Base-by-base conservation (phyloP, 2,329 filamentous ascomycete species). In the Fusarium sp. region DNA sequence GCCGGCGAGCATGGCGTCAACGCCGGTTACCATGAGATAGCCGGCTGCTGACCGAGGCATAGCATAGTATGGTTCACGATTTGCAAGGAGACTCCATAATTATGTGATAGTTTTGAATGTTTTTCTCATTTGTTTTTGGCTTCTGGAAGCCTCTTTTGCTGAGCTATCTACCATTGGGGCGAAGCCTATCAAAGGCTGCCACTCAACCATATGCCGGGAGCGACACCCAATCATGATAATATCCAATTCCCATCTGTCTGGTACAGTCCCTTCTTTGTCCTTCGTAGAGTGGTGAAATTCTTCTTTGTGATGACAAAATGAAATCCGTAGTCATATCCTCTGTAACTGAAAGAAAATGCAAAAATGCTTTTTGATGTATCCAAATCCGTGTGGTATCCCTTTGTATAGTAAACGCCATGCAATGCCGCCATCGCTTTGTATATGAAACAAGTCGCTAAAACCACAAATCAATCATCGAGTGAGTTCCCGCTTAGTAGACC, bases 401-500 rank as follows among this genome's bases (percentile, higher is more conserved):
- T 62, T 71, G 60, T 73, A 60, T 76, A 71, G 33, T 62, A 53
- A 79, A 78, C 77, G 76, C 79, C 76, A 53, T 71, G 62, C 71
- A 66, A 76, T 77, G 77, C 76, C 76, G 70, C 73, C 71, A 71
- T 77, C 74, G 74, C 78, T 78, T 70, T 74, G 45, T 63, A 60
- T 50, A 38, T 55, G 65, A 77, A 73, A 73, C 68, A 75, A 75
- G 68, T 76, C 74, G 68, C 71, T 67, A 71, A 70, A 75, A 71
- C 73, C 70, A 73, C 65, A 75, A 67, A 62, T 76, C 70, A 71
- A 38, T 65, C 52, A 46, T 46, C 20, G 36, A 65, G 52, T 57
- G 33, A 53, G 45, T 56, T 66, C 56, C 54, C 63, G 50, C 62
- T 71, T 85, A 90, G 81, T 89, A 89, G 74, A 89, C 87, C 73